These are phyloP conservation scores for Prunus yedoensis DNA, from an alignment of 331 rosid species.

Conservation along the genomic window DNA sequence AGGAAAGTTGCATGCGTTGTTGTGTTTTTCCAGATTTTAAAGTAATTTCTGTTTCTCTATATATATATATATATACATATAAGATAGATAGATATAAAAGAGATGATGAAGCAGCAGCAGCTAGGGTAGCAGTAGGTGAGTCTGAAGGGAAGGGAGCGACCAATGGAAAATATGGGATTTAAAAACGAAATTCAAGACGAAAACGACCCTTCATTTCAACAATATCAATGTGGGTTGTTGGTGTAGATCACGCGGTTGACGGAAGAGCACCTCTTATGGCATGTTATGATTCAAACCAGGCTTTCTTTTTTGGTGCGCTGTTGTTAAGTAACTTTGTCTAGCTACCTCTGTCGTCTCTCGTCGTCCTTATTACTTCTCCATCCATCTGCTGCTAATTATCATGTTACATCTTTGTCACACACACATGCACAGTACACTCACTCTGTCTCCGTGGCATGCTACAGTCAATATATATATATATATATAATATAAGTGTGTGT, in stretches of 20 bases:
- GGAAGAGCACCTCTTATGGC: slow-evolving; percentile 20
- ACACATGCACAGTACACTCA: not conserved
- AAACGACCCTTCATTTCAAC: slow-evolving; percentile 33
- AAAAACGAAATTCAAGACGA: slow-evolving; percentile 39
- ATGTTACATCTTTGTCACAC: not conserved
- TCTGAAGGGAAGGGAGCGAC: not conserved
- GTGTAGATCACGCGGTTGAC: slow-evolving; percentile 37
- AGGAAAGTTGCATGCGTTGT: too few relatives aligned
- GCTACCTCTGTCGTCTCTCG: not conserved
- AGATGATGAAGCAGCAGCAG: too few relatives aligned
- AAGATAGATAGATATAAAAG: too few relatives aligned
- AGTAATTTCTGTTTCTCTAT: too few relatives aligned
- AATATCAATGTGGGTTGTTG: slow-evolving; percentile 38
- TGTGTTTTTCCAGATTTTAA: too few relatives aligned
- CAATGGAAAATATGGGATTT: slow-evolving; percentile 29
- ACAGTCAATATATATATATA: slow-evolving; percentile 33
- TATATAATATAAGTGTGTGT: not conserved
- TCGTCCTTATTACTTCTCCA: slow-evolving; percentile 14
- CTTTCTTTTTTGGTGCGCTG: slow-evolving; percentile 17
- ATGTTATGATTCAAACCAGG: slow-evolving; percentile 31
- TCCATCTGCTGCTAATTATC: not conserved
- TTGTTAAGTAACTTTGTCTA: not conserved
- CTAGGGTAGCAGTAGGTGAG: not conserved
- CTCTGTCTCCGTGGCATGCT: not conserved
- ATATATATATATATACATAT: too few relatives aligned